Percentiles rank a stretch among this genome's conserved stretches.
phyloP scores from a whole-genome alignment of 495 filamentous ascomycete species.

The Thermochaetoides thermophila region DNA sequence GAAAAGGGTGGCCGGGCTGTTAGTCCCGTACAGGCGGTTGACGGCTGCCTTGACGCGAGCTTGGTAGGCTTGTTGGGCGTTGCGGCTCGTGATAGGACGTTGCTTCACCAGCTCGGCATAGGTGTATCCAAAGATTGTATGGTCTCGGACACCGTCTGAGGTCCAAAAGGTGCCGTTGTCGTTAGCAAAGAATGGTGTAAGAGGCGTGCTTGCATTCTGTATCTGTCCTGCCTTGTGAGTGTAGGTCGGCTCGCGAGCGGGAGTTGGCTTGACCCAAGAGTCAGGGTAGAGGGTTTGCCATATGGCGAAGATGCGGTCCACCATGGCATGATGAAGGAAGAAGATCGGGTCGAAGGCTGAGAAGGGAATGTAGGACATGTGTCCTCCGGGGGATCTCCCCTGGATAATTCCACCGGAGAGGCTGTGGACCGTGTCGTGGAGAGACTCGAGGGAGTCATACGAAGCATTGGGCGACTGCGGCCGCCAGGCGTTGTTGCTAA shows the following conservation, averaged over 20 bases:
- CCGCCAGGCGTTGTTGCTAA: constrained; percentile 44
- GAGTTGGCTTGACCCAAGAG: constrained; percentile 36
- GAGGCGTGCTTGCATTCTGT: constrained; percentile 22
- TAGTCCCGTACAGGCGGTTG: constrained; percentile 39
- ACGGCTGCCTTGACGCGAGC: constrained; percentile 28
- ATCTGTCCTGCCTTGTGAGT: constrained; percentile 29
- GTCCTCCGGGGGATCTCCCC: constrained; percentile 21
- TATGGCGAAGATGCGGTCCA: constrained; percentile 56
- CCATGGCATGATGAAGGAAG: constrained; percentile 49
- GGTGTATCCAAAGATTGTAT: constrained; percentile 40
- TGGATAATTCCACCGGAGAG: constrained; percentile 29
- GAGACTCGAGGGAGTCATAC: constrained; percentile 43
- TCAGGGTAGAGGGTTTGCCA: constrained; percentile 56
- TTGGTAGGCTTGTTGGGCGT: no score
- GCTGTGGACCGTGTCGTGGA: constrained; percentile 52
- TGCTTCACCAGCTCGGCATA: constrained; percentile 37
- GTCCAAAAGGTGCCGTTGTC: constrained; percentile 35
- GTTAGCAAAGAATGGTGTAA: constrained; percentile 33
- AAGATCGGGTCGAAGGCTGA: constrained; percentile 65
- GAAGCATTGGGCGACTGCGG: constrained; percentile 19
- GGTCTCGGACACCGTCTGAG: constrained; percentile 28
- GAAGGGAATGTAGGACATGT: constrained; percentile 50
- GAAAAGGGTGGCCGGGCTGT: constrained; percentile 24
- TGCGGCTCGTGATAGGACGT: not conserved
- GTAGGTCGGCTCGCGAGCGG: constrained; percentile 35